phyloP scores from a whole-genome alignment of 1,139 yeast genomes.

The Schizosaccharomyces versatilis region DNA sequence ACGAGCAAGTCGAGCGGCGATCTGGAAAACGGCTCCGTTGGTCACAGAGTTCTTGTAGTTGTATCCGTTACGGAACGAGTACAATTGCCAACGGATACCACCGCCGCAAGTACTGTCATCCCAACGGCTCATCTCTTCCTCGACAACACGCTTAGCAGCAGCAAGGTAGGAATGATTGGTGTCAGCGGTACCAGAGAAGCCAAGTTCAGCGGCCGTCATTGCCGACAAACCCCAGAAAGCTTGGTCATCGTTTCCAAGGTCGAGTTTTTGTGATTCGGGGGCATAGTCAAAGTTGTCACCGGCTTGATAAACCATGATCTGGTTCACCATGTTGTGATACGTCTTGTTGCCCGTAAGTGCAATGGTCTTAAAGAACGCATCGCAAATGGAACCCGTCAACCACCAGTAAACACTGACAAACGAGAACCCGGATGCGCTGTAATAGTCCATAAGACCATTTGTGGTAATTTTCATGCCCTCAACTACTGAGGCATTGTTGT shows the following conservation, averaged over 20 bases:
- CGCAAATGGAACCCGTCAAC: background rate
- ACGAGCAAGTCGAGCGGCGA: slow-evolving; percentile 58
- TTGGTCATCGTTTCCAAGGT: slow-evolving; percentile 85
- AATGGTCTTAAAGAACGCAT: slow-evolving; percentile 42
- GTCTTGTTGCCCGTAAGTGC: slow-evolving; percentile 41
- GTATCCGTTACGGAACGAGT: slow-evolving; percentile 53
- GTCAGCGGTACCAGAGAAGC: slow-evolving; percentile 41
- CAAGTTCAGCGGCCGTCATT: slow-evolving; percentile 64
- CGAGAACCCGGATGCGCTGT: background rate
- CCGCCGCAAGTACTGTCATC: slow-evolving; percentile 43
- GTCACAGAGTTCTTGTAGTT: slow-evolving; percentile 61
- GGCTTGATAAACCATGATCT: slow-evolving; percentile 40
- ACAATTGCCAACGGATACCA: slow-evolving; percentile 74
- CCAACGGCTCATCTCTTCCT: slow-evolving; percentile 60
- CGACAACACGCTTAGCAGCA: slow-evolving; percentile 52
- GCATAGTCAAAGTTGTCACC: slow-evolving; percentile 50
- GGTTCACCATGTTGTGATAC: slow-evolving; percentile 31
- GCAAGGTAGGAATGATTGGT: slow-evolving; percentile 40
- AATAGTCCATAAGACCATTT: background rate
- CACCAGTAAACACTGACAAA: slow-evolving; percentile 1
- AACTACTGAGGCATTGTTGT: background rate
- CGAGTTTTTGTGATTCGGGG: slow-evolving; percentile 50
- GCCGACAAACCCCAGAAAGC: slow-evolving; percentile 78
- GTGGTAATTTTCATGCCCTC: background rate
- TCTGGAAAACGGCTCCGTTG: slow-evolving; percentile 54